These are phyloP conservation scores for Datisca glomerata DNA, from an alignment of 306 rosid genomes.

Conservation along the genomic window DNA sequence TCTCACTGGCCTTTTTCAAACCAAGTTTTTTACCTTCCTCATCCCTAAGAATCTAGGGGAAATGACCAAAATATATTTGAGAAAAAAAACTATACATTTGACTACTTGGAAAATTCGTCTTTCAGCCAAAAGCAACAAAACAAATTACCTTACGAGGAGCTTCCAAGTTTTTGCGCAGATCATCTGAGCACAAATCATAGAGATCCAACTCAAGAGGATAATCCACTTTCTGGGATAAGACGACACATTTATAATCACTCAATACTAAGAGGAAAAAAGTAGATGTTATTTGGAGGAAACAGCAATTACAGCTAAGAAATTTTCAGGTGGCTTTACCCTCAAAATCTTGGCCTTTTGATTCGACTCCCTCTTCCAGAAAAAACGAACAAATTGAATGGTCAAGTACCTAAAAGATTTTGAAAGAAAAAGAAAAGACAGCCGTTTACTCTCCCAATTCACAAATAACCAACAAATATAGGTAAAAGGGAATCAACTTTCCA, in stretches of 20 bases:
- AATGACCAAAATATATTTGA: background rate
- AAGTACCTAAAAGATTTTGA: no score
- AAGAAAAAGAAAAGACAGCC: no score
- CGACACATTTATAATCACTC: constrained; percentile 8
- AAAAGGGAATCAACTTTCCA: no score
- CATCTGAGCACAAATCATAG: constrained; percentile 89
- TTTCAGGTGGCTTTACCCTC: constrained; percentile 48
- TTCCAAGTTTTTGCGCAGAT: constrained; percentile 67
- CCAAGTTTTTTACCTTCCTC: constrained; percentile 88
- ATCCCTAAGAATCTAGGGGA: constrained; percentile 47
- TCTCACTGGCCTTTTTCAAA: constrained; percentile 57
- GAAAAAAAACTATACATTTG: background rate
- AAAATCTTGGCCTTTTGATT: constrained; percentile 98
- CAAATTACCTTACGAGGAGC: constrained; percentile 67
- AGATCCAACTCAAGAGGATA: constrained; percentile 91
- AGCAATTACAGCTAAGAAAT: background rate
- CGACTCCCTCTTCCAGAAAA: constrained; percentile 99
- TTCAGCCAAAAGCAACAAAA: constrained; percentile 1
- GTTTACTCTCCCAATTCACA: no score
- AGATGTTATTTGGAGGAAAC: no score
- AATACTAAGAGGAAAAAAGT: background rate
- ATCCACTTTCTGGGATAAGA: constrained; percentile 80
- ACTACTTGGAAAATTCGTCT: background rate
- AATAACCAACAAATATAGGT: no score
- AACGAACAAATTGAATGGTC: constrained; percentile 94